Evolutionary conservation across 805 yeast species (phyloP), one percentile per base, ranked within the genome.

Genomic region (Jamesozyma gamospora): DNA sequence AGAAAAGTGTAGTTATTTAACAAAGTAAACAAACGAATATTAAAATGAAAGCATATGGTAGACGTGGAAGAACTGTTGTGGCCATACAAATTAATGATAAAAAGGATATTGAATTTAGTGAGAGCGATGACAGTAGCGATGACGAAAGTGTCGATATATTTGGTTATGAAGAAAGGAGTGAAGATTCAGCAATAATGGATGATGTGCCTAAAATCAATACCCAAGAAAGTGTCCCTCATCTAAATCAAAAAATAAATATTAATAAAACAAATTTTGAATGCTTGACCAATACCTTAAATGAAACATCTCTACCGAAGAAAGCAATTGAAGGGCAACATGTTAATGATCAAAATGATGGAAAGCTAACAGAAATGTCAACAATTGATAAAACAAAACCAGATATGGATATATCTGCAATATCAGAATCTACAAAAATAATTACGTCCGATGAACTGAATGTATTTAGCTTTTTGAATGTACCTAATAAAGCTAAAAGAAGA

Each of bases 401-500:
- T 14, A 35, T 12, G 14, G 28, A n/a, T 4, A 27, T 27, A 27
- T 12, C 4, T 4, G 12, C 13, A 12, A 6, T 12, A 11, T 10
- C 11, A 5, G 28, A 12, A 19, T 5, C 16, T 9, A 11, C 16
- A n/a, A 10, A 29, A 11, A 13, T 9, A 7, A 14, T n/a, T 15
- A 14, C n/a, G 9, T 13, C 37, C 14, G 19, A 18, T 8, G 41
- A 45, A 16, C 25, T 47, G 10, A 46, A 44, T 14, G 50, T 50
- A 2, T 55, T 55, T 37, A 54, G 51, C 26, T 45, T 57, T 33
- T 29, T 56, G n/a, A 51, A 51, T 33, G 42, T 43, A 16, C 34
- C 39, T 16, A 40, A 43, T n/a, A 35, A 32, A 12, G 39, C 28
- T 2, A 49, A 41, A 17, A 43, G 35, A 29, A 48, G 50, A 31